Evolutionary conservation across 257 asterid species (phyloP).

Genomic region (Oldenlandia corymbosa): DNA sequence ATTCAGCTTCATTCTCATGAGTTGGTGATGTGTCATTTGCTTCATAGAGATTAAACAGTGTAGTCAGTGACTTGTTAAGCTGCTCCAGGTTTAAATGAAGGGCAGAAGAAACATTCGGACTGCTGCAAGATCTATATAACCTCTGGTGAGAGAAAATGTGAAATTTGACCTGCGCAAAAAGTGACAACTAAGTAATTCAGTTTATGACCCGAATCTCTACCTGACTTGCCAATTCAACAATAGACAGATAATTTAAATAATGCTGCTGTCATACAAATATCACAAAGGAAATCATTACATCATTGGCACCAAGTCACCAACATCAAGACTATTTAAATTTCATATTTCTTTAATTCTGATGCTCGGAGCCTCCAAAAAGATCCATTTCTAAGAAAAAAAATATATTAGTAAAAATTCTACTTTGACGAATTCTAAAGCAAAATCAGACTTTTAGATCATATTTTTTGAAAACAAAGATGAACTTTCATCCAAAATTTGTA

Average conservation of each 20-base stretch:
- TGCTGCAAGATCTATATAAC: conserved; percentile 45
- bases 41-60: conserved; percentile 58
- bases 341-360: too few species aligned
- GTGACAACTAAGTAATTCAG: neutral
- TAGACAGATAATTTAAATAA: too few species aligned
- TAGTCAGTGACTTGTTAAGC: conserved; percentile 64
- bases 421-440: neutral
- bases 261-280: neutral
- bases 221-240: too few species aligned
- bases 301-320: neutral
- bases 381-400: too few species aligned
- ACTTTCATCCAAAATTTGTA: neutral
- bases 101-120: conserved; percentile 46
- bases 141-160: conserved; percentile 73
- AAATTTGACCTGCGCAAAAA: conserved; percentile 61
- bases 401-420: too few species aligned
- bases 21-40: conserved; percentile 46
- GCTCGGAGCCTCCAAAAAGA: neutral
- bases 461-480: too few species aligned
- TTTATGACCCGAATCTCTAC: neutral
- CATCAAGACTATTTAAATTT: neutral
- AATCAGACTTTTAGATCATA: neutral
- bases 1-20: conserved; percentile 65
- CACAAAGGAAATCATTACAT: neutral
- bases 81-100: conserved; percentile 81